phyloP scores from a whole-genome alignment of 179 eudicot genomes.

The Amaranthus tricolor region DNA sequence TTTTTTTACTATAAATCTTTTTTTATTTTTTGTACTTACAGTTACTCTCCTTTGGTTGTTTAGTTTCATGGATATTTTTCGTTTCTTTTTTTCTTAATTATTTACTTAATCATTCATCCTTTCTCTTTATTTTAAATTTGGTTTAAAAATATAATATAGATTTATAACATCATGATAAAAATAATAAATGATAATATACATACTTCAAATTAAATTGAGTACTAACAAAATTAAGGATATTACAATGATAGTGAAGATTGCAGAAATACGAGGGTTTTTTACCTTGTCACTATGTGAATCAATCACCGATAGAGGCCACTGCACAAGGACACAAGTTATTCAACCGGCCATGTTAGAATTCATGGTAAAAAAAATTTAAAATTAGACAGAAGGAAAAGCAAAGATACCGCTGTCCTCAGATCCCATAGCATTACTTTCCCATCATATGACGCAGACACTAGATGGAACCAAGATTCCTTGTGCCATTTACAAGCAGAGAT shows the following conservation, averaged over 20 bases:
- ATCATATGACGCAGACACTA: conserved; percentile 82
- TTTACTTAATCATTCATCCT: too few species aligned
- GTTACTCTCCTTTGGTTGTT: too few species aligned
- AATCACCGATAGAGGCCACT: conserved; percentile 88
- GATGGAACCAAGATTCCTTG: conserved; percentile 75
- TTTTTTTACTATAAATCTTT: too few species aligned
- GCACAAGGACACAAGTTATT: conserved; percentile 30
- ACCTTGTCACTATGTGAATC: conserved; percentile 89
- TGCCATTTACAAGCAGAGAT: conserved; percentile 96
- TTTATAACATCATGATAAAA: too few species aligned
- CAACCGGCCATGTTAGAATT: conserved; percentile 8
- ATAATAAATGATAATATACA: too few species aligned
- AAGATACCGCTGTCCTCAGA: conserved; percentile 80
- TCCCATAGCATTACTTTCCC: conserved; percentile 98
- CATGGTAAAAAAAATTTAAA: neutral
- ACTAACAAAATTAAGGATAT: neutral
- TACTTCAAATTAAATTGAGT: too few species aligned
- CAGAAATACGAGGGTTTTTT: neutral
- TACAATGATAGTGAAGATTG: neutral
- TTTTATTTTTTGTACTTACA: too few species aligned
- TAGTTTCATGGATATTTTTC: too few species aligned
- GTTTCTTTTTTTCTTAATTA: too few species aligned
- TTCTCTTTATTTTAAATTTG: too few species aligned
- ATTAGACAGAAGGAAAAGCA: neutral
- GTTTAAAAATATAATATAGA: too few species aligned